These are phyloP conservation scores for Tetrapyrgos nigripes DNA, from an alignment of 1,284 basidiomycete genomes.

Conservation along the genomic window DNA sequence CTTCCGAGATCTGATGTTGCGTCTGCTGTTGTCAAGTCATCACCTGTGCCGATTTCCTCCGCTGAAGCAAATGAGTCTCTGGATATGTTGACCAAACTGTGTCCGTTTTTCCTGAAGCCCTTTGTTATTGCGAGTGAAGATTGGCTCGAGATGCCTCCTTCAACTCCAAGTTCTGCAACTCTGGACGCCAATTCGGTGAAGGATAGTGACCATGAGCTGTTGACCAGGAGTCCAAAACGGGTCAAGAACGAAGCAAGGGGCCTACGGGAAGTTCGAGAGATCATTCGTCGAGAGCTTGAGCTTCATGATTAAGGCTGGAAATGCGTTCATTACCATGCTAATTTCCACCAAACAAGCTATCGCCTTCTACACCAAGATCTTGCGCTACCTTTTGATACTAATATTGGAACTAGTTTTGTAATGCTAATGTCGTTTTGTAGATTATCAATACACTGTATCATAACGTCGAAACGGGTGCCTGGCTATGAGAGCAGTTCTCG, in stretches of 20 bases:
- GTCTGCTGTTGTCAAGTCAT: constrained; percentile 75
- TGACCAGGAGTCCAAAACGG: constrained; percentile 70
- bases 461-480: constrained; percentile 12
- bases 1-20: constrained; percentile 69
- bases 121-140: constrained; percentile 70
- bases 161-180: constrained; percentile 20
- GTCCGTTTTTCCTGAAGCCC: constrained; percentile 78
- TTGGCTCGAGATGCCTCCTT: constrained; percentile 80
- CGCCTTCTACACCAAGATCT: neutral
- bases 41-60: constrained; percentile 75
- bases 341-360: constrained; percentile 19
- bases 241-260: constrained; percentile 74
- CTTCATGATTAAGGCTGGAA: constrained; percentile 56
- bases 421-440: constrained; percentile 12
- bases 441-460: neutral
- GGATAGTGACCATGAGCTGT: constrained; percentile 63
- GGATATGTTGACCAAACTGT: constrained; percentile 65
- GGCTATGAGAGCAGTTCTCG: constrained; percentile 41
- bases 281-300: constrained; percentile 78
- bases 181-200: constrained; percentile 45
- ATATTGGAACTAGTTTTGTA: constrained; percentile 9
- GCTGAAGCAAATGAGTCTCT: constrained; percentile 80
- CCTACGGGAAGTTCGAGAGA: constrained; percentile 77
- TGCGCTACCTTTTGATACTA: neutral
- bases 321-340: constrained; percentile 12